Conservation (phyloP, 305 asterid species). For the Fraxinus floribunda region DNA sequence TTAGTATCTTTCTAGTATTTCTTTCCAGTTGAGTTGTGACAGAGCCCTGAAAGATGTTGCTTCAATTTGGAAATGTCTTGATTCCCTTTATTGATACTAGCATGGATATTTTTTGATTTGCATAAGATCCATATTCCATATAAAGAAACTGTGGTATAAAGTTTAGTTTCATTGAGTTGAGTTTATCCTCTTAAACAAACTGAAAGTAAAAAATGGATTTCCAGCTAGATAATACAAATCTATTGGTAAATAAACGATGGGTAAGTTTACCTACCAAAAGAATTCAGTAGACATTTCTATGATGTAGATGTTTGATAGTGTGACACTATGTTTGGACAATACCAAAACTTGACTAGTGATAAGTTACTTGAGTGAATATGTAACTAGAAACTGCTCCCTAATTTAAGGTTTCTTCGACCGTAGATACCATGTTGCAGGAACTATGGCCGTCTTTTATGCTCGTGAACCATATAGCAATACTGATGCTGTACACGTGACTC, state of each 20-base stretch:
- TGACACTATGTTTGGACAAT: conserved; percentile 6
- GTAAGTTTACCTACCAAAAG: background rate
- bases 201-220: background rate
- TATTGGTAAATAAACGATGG: background rate
- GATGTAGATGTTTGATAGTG: background rate
- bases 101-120: background rate
- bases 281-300: background rate
- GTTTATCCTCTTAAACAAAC: background rate
- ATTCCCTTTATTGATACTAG: background rate
- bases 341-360: background rate
- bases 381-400: conserved; percentile 20
- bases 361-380: conserved; percentile 9
- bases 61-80: background rate
- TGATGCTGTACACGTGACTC: conserved; percentile 79
- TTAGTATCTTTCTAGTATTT: background rate
- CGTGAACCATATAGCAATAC: conserved; percentile 81
- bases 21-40: background rate
- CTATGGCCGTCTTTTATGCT: conserved; percentile 66
- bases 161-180: background rate
- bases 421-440: conserved; percentile 93
- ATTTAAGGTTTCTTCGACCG: conserved; percentile 29
- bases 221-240: background rate
- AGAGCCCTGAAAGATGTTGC: background rate
- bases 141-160: background rate
- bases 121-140: background rate